Evolutionary conservation across 2,329 filamentous ascomycete genomes (phyloP).

Genomic region (Camillea tinctor): DNA sequence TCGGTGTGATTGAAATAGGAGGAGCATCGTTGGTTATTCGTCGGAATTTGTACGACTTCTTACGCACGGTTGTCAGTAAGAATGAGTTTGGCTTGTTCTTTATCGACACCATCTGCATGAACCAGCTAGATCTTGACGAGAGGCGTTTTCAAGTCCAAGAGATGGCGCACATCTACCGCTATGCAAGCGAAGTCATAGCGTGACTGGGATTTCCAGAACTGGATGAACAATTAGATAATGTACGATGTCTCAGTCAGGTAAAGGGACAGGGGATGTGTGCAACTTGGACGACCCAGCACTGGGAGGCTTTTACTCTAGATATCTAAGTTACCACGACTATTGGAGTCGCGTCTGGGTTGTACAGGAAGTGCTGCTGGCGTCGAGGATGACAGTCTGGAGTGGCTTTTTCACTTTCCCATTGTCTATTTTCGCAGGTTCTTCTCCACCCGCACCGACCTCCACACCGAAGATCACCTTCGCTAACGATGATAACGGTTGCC

Average conservation of each 20-base stretch:
- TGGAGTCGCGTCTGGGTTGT: slow-evolving; percentile 20
- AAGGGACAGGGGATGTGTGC: not conserved
- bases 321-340: slow-evolving; percentile 15
- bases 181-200: slow-evolving; percentile 10
- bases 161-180: slow-evolving; percentile 14
- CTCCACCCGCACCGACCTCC: not conserved
- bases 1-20: slow-evolving; percentile 10
- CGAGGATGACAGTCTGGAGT: slow-evolving; percentile 12
- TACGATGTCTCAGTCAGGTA: slow-evolving; percentile 4
- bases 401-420: slow-evolving; percentile 14
- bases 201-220: slow-evolving; percentile 9
- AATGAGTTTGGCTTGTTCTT: slow-evolving; percentile 11
- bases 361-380: slow-evolving; percentile 17
- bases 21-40: slow-evolving; percentile 13
- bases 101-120: slow-evolving; percentile 19
- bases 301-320: slow-evolving; percentile 11
- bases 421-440: slow-evolving; percentile 5
- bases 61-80: slow-evolving; percentile 3
- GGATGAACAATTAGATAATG: not conserved
- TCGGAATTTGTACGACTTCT: slow-evolving; percentile 15
- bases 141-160: slow-evolving; percentile 8
- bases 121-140: slow-evolving; percentile 12
- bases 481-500: not conserved
- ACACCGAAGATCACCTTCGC: not conserved
- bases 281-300: slow-evolving; percentile 6